phyloP scores from a whole-genome alignment of 2,329 filamentous ascomycete species.

The Sporothrix luriei region DNA sequence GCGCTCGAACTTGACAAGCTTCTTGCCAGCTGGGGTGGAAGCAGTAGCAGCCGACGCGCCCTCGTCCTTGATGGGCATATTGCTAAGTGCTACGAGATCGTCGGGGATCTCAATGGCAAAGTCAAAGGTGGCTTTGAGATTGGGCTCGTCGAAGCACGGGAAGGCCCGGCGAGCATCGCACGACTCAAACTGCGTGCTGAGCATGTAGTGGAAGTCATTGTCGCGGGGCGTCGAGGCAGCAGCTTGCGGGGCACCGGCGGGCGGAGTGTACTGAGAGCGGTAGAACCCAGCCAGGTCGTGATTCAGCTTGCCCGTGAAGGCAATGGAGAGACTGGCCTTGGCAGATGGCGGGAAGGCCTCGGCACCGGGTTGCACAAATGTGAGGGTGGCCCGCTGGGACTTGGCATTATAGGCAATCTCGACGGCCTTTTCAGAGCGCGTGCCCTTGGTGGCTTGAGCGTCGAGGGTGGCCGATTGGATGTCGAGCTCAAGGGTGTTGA shows the following conservation, averaged over 20 bases:
- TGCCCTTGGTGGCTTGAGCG: conserved; percentile 59
- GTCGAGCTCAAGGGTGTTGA: conserved; percentile 85
- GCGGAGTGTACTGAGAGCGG: conserved; percentile 77
- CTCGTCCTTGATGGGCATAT: conserved; percentile 85
- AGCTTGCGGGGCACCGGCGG: conserved; percentile 57
- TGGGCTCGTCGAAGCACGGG: conserved; percentile 97
- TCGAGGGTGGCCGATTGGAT: conserved; percentile 66
- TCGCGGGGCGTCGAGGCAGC: conserved; percentile 77
- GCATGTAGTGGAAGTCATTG: conserved; percentile 69
- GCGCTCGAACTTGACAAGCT: conserved; percentile 75
- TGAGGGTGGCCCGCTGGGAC: conserved; percentile 78
- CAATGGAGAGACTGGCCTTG: conserved; percentile 62
- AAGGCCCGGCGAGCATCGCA: conserved; percentile 94
- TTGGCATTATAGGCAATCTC: conserved; percentile 78
- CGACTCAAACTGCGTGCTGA: conserved; percentile 96
- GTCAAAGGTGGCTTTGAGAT: conserved; percentile 94
- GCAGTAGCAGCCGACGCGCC: conserved; percentile 48
- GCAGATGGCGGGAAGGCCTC: conserved; percentile 61
- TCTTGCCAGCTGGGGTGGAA: conserved; percentile 55
- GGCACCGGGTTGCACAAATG: conserved; percentile 64
- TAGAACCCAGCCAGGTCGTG: conserved; percentile 99
- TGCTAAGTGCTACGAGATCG: conserved; percentile 85
- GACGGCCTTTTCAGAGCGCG: conserved; percentile 61
- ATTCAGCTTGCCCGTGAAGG: conserved; percentile 77
- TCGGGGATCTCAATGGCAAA: conserved; percentile 89